Evolutionary conservation across 129 eudicot species (phyloP), one percentile per base, ranked within the genome.

Genomic region (Centaurea solstitialis): DNA sequence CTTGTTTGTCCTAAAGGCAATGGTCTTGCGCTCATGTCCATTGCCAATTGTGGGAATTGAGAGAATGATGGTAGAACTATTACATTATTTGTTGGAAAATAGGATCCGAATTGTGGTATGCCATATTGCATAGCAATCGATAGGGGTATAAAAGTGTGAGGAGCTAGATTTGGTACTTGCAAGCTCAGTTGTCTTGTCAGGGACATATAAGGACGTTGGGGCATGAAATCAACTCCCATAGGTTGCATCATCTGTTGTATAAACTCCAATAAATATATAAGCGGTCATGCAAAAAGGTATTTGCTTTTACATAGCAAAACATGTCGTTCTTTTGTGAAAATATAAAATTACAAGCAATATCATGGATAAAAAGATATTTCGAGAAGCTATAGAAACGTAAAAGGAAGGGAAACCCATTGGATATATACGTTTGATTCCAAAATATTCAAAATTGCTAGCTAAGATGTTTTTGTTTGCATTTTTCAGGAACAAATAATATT

Each of bases 231-330:
- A 39, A 77, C 61, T 40, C 80, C 65, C 73, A 12, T 65, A 38
- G 64, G 23, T 39, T 33, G 69, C 70, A 21, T 59, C 83, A 70
- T 79, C 83, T 80, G 64, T 21, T 74, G 12, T 53, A 30, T 33
- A 69, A 73, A 13, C 77, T 26, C 35, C 10, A 12, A 37, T 28
- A 66, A 66, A 66, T 2, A 10, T 20, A 22, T 9, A 66, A 28
- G 2, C 9, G 62, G 17, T 15, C 7, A 50, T 50, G 4, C n/a
- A 13, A 50, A 50, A 50, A 0, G 13, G 18, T 22, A 15, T 30
- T 28, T 33, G 5, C 5, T 4, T 20, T 6, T 26, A 37, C 72
- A 68, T 68, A 11, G 21, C 72, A 68, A 68, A 28, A 12, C 41
- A 9, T 24, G 41, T 28, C 7, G 0, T 68, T 43, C 62, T 47